Conservation (phyloP, 768 basidiomycete species). For the Candolleomyces efflorescens region DNA sequence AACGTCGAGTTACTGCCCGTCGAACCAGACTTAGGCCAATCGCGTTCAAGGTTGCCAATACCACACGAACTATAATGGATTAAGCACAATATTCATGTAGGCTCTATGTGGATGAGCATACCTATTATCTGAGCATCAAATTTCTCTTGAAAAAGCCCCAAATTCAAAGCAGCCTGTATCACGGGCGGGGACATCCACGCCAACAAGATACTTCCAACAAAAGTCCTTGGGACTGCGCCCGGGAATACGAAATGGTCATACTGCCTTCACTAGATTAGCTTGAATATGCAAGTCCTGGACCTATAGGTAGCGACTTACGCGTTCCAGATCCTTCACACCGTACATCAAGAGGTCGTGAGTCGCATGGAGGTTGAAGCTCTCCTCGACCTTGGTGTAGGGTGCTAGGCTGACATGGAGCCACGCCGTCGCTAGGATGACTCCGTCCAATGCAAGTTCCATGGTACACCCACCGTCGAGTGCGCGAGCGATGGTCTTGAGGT, state of each 20-base stretch:
- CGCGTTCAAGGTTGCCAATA: slow-evolving; percentile 65
- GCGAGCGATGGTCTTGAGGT: not conserved
- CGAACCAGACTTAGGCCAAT: slow-evolving; percentile 59
- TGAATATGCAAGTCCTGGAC: not conserved
- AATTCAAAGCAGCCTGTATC: slow-evolving; percentile 32
- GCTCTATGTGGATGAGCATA: slow-evolving; percentile 28
- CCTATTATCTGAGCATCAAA: slow-evolving; percentile 68
- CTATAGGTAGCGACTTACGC: slow-evolving; percentile 36
- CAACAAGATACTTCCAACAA: slow-evolving; percentile 71
- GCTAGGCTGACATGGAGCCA: slow-evolving; percentile 72
- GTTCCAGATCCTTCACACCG: slow-evolving; percentile 47
- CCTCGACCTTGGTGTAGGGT: slow-evolving; percentile 96
- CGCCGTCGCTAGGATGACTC: slow-evolving; percentile 42
- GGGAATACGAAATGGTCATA: slow-evolving; percentile 90
- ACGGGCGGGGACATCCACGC: slow-evolving; percentile 53
- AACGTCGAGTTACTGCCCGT: slow-evolving; percentile 57
- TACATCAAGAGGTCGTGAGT: slow-evolving; percentile 83
- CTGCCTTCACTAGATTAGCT: slow-evolving; percentile 33
- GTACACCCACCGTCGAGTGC: not conserved
- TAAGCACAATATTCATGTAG: not conserved
- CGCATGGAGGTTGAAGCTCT: slow-evolving; percentile 93
- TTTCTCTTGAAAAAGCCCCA: slow-evolving; percentile 50
- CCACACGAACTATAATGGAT: slow-evolving; percentile 58
- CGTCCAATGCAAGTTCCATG: slow-evolving; percentile 39
- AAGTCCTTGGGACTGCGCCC: slow-evolving; percentile 86